A percentile compares a stretch with the other conserved stretches of the same genome.
Conservation (phyloP, 805 yeast genomes). For the Starmera amethionina region DNA sequence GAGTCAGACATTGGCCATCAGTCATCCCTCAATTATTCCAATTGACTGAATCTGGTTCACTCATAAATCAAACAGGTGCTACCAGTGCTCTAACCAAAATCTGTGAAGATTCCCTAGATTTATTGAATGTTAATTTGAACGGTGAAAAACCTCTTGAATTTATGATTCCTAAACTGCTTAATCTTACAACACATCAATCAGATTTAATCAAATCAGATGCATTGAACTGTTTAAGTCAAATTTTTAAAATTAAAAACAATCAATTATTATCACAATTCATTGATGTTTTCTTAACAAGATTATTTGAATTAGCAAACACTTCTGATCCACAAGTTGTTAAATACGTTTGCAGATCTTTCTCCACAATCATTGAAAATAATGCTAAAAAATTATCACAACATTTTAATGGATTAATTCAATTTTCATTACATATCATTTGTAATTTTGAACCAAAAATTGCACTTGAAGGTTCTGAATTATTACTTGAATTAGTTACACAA, state of each 20-base stretch:
- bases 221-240: conserved; percentile 66
- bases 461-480: conserved; percentile 87
- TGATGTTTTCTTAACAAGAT: conserved; percentile 52
- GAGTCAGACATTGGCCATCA: conserved; percentile 66
- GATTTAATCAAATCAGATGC: conserved; percentile 50
- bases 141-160: conserved; percentile 60
- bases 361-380: conserved; percentile 58
- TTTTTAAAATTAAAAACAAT: conserved; percentile 26
- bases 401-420: conserved; percentile 75
- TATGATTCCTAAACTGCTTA: conserved; percentile 57
- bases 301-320: conserved; percentile 65
- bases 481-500: conserved; percentile 62
- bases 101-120: conserved; percentile 74
- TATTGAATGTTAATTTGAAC: conserved; percentile 54
- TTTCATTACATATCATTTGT: conserved; percentile 70
- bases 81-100: conserved; percentile 76
- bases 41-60: conserved; percentile 40
- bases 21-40: conserved; percentile 60
- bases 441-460: conserved; percentile 64
- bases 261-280: conserved; percentile 60
- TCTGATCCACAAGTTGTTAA: conserved; percentile 50
- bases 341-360: conserved; percentile 70
- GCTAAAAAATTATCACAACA: conserved; percentile 79
- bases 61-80: conserved; percentile 51
- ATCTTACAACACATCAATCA: conserved; percentile 32